Conservation (phyloP, 192 early-diverging fungal species). For the Umbelopsis vinacea region DNA sequence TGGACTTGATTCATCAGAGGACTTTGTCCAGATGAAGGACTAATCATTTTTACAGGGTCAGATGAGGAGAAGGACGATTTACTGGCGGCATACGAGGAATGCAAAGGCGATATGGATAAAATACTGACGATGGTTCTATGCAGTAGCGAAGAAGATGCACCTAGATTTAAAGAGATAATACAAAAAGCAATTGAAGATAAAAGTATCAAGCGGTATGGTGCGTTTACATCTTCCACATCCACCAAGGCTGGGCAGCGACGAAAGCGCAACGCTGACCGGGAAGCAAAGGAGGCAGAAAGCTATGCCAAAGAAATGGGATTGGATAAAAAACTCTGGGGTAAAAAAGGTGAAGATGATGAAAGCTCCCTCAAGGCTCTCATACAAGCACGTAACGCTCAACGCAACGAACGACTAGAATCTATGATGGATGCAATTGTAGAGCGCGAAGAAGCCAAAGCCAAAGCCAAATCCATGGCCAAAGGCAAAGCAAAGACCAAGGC, state of each 20-base stretch:
- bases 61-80: conserved; percentile 77
- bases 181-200: conserved; percentile 65
- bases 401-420: conserved; percentile 59
- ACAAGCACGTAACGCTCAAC: conserved; percentile 47
- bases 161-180: conserved; percentile 64
- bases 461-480: conserved; percentile 6
- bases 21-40: neutral
- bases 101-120: conserved; percentile 71
- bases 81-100: conserved; percentile 62
- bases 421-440: conserved; percentile 65
- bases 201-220: conserved; percentile 50
- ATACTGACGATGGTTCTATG: conserved; percentile 70
- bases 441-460: conserved; percentile 51
- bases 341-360: conserved; percentile 43
- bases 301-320: conserved; percentile 61
- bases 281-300: conserved; percentile 66
- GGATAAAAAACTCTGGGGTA: conserved; percentile 46
- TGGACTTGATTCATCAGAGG: neutral
- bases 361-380: conserved; percentile 61
- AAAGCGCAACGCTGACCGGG: conserved; percentile 55
- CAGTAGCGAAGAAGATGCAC: conserved; percentile 65
- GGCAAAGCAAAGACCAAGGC: conserved; percentile 1
- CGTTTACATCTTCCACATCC: conserved; percentile 58
- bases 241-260: conserved; percentile 53
- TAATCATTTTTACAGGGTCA: conserved; percentile 52